Evolutionary conservation across 2,329 filamentous ascomycete species (phyloP).

Genomic region (Dothistroma septosporum): DNA sequence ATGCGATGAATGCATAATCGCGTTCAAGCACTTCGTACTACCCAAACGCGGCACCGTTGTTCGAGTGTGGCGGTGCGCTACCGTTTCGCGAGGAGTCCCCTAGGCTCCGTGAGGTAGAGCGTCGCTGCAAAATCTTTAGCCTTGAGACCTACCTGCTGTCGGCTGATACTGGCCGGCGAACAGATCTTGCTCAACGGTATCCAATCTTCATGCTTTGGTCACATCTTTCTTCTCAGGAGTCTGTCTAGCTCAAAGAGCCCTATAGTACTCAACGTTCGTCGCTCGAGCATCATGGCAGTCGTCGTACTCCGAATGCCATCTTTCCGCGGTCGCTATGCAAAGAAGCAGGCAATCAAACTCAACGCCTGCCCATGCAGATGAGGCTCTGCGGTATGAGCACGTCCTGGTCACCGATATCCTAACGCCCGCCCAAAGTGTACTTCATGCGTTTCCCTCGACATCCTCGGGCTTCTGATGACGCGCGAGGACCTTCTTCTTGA

Average conservation of each 20-base stretch:
- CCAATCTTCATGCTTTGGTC: not conserved
- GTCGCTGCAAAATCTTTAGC: too few species aligned
- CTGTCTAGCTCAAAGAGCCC: not conserved
- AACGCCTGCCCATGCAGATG: not conserved
- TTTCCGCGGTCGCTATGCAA: not conserved
- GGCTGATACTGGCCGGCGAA: too few species aligned
- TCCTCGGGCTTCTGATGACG: slow-evolving; percentile 52
- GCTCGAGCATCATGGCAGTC: not conserved
- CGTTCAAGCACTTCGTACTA: too few species aligned
- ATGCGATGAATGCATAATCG: not conserved
- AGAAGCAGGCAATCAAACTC: not conserved
- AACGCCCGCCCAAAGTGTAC: slow-evolving; percentile 5
- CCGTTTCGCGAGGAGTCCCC: too few species aligned
- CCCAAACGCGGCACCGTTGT: too few species aligned
- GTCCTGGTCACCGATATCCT: too few species aligned
- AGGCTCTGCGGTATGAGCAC: not conserved
- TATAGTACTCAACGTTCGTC: not conserved
- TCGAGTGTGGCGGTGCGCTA: too few species aligned
- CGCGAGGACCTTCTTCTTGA: slow-evolving; percentile 69
- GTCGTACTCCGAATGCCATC: not conserved
- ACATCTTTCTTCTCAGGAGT: not conserved
- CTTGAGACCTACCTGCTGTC: too few species aligned
- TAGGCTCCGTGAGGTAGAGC: too few species aligned
- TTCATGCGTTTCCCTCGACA: slow-evolving; percentile 39
- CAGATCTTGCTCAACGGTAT: too few species aligned